Evolutionary conservation across 108 stramenopile genomes (phyloP).

Genomic region (Cyclotella cryptica): DNA sequence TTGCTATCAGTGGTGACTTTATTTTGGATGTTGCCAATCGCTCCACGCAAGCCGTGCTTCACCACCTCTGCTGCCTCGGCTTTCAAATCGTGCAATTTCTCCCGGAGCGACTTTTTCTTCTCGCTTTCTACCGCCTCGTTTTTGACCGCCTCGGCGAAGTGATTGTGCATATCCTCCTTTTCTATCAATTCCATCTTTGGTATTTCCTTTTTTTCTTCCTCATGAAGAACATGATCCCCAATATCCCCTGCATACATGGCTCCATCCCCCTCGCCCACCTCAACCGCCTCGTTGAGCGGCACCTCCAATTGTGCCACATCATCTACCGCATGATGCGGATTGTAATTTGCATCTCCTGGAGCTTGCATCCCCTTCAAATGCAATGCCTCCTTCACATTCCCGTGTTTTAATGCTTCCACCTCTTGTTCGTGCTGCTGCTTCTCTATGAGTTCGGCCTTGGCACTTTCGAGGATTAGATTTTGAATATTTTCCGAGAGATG

Average conservation of each 20-base stretch:
- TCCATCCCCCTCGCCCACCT: conserved; percentile 23
- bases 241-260: conserved; percentile 28
- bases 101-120: not conserved
- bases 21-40: not conserved
- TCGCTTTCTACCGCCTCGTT: not conserved
- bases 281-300: conserved; percentile 11
- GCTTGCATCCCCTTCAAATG: conserved; percentile 37
- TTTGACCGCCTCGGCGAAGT: not conserved
- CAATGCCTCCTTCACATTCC: conserved; percentile 24
- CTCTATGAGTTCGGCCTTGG: conserved; percentile 39
- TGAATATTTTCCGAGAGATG: conserved; percentile 22
- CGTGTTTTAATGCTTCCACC: conserved; percentile 20
- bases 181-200: not conserved
- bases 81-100: conserved; percentile 18
- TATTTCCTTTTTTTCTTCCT: not conserved
- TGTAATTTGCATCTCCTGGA: conserved; percentile 53
- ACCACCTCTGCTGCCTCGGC: conserved; percentile 17
- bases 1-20: not conserved
- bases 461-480: conserved; percentile 42
- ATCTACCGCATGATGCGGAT: conserved; percentile 51
- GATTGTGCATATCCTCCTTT: not conserved
- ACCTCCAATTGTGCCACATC: conserved; percentile 6
- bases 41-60: conserved; percentile 20
- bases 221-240: conserved; percentile 2
- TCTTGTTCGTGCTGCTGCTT: conserved; percentile 21